A percentile compares a stretch with the other conserved stretches of the same genome.
Conservation (phyloP, 176 grass and related monocot species). For the Rhynchospora breviuscula region DNA sequence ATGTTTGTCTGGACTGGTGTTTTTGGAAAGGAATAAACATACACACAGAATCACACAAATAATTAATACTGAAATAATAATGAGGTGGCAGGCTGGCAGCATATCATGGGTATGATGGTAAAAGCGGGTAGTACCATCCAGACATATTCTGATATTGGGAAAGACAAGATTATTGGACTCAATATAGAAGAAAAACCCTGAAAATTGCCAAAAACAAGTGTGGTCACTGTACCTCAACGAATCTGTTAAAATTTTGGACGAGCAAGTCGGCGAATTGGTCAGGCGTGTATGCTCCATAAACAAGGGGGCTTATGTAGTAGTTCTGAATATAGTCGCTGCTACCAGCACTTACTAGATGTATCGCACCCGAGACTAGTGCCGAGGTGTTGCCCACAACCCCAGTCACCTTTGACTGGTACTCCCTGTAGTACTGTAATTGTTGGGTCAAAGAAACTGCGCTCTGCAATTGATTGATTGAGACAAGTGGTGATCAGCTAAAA, state of each 20-base stretch:
- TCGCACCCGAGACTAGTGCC: constrained; percentile 47
- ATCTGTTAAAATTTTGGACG: constrained; percentile 59
- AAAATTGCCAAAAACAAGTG: not conserved
- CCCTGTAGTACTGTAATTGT: constrained; percentile 64
- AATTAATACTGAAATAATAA: not conserved
- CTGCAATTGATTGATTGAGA: constrained; percentile 22
- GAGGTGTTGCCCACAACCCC: constrained; percentile 40
- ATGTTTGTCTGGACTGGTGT: not conserved
- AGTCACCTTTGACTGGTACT: constrained; percentile 74
- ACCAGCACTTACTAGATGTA: constrained; percentile 79
- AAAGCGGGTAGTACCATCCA: not conserved
- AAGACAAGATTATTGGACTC: not conserved
- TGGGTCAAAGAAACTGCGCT: constrained; percentile 60
- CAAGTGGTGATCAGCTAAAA: not conserved
- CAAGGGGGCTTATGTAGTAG: constrained; percentile 87
- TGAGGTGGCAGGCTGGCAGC: not conserved
- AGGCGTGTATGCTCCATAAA: constrained; percentile 48
- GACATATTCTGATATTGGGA: not conserved
- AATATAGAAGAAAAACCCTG: not conserved
- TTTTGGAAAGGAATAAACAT: not conserved
- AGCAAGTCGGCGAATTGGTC: constrained; percentile 71
- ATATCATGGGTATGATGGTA: not conserved
- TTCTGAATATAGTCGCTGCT: constrained; percentile 97
- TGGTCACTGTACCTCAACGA: constrained; percentile 51
- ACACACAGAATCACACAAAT: not conserved